Base-by-base conservation (phyloP, 2,329 filamentous ascomycete species). In the Xylaria hypoxylon region DNA sequence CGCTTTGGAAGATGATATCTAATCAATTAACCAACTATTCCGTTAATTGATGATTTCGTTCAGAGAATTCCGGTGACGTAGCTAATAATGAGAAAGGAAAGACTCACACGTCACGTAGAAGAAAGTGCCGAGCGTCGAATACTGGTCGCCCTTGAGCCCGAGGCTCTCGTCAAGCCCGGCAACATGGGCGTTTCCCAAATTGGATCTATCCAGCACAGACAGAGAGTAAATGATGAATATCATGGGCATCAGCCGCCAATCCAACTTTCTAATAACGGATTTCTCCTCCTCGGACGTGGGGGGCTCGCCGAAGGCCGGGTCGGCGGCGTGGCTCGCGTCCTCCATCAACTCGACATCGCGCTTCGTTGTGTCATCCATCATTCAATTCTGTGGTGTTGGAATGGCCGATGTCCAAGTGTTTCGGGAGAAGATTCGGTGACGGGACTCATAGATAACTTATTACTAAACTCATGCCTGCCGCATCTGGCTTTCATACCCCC, bases 131-230 rank as follows among this genome's bases (percentile, higher is more conserved):
- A 75, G 73, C 17, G 72, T 68, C 5, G 73, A 67, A 40, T 74
- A 76, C n/a, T 74, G 68, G 22, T 70, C 59, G 13, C 70, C 68
- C 10, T 33, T 48, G 50, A 76, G 71, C 17, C 72, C 70, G 17
- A 76, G 75, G 2, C 70, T 70, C 31, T 75, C 68, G 33, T 76
- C 71, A 8, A 79, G 64, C 3, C 74, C 73, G 57, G 75, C 77
- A 69, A 69, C 76, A 68, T 72, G 71, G 2, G 70, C 72, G 52
- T 74, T 74, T 10, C 72, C 70, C 15, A 73, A n/a, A 28, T 79
- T 78, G 13, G 72, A 73, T 28, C 75, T 68, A 61, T 78, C 75
- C 0, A 79, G 70, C 11, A 77, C 77, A 24, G 74, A 78, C 7
- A 79, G 67, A 2, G 76, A 72, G 59, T 78, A 79, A 10, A 75